Conservation (phyloP, 1,139 yeast genomes). For the Pichia sp. region DNA sequence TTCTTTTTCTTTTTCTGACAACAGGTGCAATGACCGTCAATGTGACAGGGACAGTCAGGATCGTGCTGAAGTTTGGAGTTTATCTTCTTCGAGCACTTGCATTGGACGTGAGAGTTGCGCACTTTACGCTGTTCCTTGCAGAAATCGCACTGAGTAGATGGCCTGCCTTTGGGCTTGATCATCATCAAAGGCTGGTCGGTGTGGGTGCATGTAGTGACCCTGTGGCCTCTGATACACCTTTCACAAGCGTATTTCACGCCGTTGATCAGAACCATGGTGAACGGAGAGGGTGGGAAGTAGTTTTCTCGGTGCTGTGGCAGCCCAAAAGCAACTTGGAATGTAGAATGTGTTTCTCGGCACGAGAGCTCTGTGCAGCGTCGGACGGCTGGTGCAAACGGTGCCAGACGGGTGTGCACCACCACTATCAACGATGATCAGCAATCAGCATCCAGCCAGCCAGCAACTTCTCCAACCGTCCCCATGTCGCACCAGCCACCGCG, state of each 20-base stretch:
- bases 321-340: too few species aligned
- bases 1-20: constrained; percentile 30
- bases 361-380: too few species aligned
- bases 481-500: too few species aligned
- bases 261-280: constrained; percentile 73
- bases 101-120: constrained; percentile 62
- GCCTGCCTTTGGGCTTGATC: constrained; percentile 95
- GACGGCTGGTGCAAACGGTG: too few species aligned
- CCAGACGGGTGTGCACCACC: too few species aligned
- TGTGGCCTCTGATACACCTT: constrained; percentile 90
- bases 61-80: constrained; percentile 35
- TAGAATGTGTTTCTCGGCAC: too few species aligned
- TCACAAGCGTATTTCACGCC: constrained; percentile 96
- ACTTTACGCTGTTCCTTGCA: constrained; percentile 74
- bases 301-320: too few species aligned
- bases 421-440: too few species aligned
- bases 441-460: too few species aligned
- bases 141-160: constrained; percentile 84
- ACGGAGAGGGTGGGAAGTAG: too few species aligned
- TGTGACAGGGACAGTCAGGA: constrained; percentile 43
- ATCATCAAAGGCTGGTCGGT: constrained; percentile 83
- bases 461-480: too few species aligned
- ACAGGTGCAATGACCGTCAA: constrained; percentile 55
- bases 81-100: constrained; percentile 59
- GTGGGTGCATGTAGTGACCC: constrained; percentile 90